Conservation (phyloP, 164 flowering plant genomes). For the Chloranthus sessilifolius region DNA sequence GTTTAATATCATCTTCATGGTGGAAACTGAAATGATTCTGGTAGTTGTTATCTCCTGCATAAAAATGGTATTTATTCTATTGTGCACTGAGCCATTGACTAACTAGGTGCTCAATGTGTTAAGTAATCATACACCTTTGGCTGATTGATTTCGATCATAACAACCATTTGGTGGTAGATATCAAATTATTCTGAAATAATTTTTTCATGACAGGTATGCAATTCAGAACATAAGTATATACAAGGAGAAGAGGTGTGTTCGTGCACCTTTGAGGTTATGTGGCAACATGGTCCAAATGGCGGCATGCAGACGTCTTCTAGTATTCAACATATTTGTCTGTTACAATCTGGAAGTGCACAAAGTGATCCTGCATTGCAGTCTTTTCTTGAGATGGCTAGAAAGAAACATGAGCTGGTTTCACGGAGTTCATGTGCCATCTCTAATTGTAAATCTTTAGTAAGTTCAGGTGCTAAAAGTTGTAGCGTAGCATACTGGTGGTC, state of each 20-base stretch:
- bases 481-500: neutral
- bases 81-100: no score
- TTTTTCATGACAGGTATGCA: conserved; percentile 24
- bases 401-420: conserved; percentile 17
- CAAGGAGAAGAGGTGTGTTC: conserved; percentile 39
- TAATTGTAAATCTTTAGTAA: neutral
- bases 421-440: neutral
- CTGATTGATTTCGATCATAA: neutral
- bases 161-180: neutral
- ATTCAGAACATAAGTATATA: conserved; percentile 19
- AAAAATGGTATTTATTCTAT: no score
- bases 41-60: no score
- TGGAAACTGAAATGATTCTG: no score
- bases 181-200: neutral
- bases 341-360: conserved; percentile 10
- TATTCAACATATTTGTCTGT: conserved; percentile 33
- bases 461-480: neutral
- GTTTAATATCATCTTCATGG: no score
- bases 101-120: no score
- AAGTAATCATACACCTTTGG: no score
- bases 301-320: conserved; percentile 17
- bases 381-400: conserved; percentile 27
- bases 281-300: conserved; percentile 47
- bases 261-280: conserved; percentile 36
- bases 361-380: conserved; percentile 19